phyloP scores from a whole-genome alignment of 129 eudicot genomes.

The Flaveria ramosissima region DNA sequence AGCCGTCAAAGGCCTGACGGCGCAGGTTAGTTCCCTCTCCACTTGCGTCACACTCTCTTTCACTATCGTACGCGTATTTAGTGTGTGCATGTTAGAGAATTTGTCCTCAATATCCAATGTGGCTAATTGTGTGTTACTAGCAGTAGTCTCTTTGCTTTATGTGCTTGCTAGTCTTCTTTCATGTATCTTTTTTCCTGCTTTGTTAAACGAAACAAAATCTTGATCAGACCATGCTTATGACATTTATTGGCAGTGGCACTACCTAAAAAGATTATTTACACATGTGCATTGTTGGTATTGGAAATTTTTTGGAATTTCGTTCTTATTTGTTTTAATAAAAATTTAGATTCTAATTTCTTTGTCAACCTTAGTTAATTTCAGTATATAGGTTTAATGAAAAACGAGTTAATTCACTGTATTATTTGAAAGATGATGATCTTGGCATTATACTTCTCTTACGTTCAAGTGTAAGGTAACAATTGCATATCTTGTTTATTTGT shows the following conservation, averaged over 20 bases:
- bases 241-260: slow-evolving; percentile 28
- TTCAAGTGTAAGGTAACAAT: not conserved
- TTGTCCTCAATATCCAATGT: slow-evolving; percentile 32
- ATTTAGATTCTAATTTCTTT: too few species aligned
- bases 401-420: not conserved
- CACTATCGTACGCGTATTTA: slow-evolving; percentile 1
- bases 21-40: slow-evolving; percentile 60
- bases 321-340: too few species aligned
- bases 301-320: not conserved
- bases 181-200: slow-evolving; percentile 44
- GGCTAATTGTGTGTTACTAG: slow-evolving; percentile 26
- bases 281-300: slow-evolving; percentile 6
- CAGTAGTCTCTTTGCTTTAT: slow-evolving; percentile 39
- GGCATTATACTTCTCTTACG: not conserved
- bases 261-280: slow-evolving; percentile 20
- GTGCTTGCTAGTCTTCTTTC: slow-evolving; percentile 22
- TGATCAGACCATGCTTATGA: slow-evolving; percentile 39
- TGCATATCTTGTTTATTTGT: too few species aligned
- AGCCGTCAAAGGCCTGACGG: slow-evolving; percentile 85
- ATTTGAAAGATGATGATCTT: not conserved
- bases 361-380: not conserved
- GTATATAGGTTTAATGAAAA: not conserved
- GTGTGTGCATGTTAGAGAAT: not conserved
- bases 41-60: not conserved
- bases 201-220: slow-evolving; percentile 37